Evolutionary conservation across 148 eudicot species (phyloP).

Genomic region (Persicaria tinctoria): DNA sequence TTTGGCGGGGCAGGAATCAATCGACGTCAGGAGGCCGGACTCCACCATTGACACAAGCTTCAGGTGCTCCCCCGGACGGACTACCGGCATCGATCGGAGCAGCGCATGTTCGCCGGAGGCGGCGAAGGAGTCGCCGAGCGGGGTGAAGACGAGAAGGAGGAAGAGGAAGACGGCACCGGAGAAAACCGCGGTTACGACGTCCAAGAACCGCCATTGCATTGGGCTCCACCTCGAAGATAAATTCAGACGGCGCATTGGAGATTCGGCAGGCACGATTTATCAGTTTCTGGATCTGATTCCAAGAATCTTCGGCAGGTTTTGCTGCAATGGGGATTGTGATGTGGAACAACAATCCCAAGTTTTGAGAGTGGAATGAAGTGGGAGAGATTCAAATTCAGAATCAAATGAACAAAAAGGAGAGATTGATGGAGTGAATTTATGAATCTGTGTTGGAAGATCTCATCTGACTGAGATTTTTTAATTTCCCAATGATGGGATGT

Average conservation of each 20-base stretch:
- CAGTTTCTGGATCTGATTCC: background rate
- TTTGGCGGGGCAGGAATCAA: slow-evolving; percentile 31
- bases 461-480: too few relatives aligned
- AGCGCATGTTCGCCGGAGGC: slow-evolving; percentile 72
- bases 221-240: slow-evolving; percentile 53
- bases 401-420: too few relatives aligned
- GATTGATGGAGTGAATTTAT: too few relatives aligned
- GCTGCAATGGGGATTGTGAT: background rate
- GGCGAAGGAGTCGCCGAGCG: slow-evolving; percentile 73
- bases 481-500: too few relatives aligned
- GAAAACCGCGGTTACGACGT: slow-evolving; percentile 45
- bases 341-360: too few relatives aligned
- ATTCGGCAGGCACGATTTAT: background rate
- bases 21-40: slow-evolving; percentile 22
- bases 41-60: slow-evolving; percentile 44
- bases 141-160: slow-evolving; percentile 61
- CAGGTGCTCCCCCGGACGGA: slow-evolving; percentile 45
- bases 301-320: background rate
- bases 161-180: slow-evolving; percentile 56
- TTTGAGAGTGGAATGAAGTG: too few relatives aligned
- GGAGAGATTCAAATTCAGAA: too few relatives aligned
- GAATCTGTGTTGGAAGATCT: too few relatives aligned
- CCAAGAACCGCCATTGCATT: slow-evolving; percentile 59
- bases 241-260: slow-evolving; percentile 59
- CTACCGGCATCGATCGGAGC: slow-evolving; percentile 39